These are phyloP conservation scores for Aspergillus caelatus DNA, from an alignment of 2,329 filamentous ascomycete genomes.

Conservation along the genomic window DNA sequence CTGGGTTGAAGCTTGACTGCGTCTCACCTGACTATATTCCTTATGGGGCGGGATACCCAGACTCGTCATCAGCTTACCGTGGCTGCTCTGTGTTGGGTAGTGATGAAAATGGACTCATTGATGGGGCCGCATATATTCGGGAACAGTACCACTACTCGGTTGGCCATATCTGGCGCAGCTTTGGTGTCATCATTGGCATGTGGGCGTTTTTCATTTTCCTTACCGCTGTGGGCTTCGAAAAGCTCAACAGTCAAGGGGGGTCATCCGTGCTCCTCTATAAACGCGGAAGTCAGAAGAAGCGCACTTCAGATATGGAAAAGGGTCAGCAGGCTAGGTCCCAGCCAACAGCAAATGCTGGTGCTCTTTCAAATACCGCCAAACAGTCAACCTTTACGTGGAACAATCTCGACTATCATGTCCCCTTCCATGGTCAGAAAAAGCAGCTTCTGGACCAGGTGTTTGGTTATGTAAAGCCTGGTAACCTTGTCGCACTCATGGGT, in stretches of 20 bases:
- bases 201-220: slow-evolving; percentile 74
- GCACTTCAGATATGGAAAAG: slow-evolving; percentile 5
- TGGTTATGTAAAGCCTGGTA: slow-evolving; percentile 74
- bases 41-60: slow-evolving; percentile 44
- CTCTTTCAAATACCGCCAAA: slow-evolving; percentile 57
- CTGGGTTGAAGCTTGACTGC: slow-evolving; percentile 57
- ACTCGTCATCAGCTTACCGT: slow-evolving; percentile 24
- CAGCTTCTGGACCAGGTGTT: slow-evolving; percentile 62
- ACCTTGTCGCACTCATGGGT: slow-evolving; percentile 78
- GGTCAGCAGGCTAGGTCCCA: not conserved
- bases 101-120: slow-evolving; percentile 39
- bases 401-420: slow-evolving; percentile 71
- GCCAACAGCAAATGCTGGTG: slow-evolving; percentile 4
- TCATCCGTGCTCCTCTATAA: slow-evolving; percentile 39
- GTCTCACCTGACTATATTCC: slow-evolving; percentile 53
- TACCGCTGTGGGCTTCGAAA: slow-evolving; percentile 75
- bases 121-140: slow-evolving; percentile 57
- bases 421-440: slow-evolving; percentile 46
- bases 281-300: slow-evolving; percentile 31
- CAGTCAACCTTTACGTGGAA: slow-evolving; percentile 80
- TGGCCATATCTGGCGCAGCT: slow-evolving; percentile 68
- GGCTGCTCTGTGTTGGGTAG: slow-evolving; percentile 37
- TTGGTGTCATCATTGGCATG: slow-evolving; percentile 74
- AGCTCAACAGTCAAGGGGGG: slow-evolving; percentile 39
- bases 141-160: slow-evolving; percentile 57